Conservation (phyloP, 2,329 filamentous ascomycete genomes). For the Diplodia scrobiculata region DNA sequence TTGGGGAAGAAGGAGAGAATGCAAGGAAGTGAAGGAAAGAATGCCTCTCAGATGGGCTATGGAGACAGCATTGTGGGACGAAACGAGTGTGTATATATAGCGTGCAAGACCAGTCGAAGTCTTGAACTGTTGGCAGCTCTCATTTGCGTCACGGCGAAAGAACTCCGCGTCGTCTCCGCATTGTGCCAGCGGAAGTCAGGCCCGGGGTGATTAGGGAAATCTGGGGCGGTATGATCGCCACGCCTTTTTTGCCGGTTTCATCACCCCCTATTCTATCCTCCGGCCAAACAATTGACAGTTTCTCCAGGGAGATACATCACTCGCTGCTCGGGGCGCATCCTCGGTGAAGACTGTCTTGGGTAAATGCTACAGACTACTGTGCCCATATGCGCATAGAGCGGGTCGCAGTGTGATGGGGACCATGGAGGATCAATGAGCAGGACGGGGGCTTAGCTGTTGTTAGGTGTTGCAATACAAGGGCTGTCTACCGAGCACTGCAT, state of each 20-base stretch:
- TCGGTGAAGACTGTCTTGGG: neutral
- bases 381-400: neutral
- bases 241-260: neutral
- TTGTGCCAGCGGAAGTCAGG: slow-evolving; percentile 6
- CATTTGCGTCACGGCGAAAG: slow-evolving; percentile 19
- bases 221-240: slow-evolving; percentile 14
- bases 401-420: neutral
- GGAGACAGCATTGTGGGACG: too few relatives aligned
- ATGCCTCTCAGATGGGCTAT: neutral
- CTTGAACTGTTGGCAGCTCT: neutral
- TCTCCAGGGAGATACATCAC: neutral
- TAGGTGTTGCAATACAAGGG: too few relatives aligned
- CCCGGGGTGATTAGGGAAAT: slow-evolving; percentile 20
- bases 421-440: neutral
- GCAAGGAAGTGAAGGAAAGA: neutral
- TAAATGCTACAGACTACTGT: neutral
- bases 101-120: neutral
- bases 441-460: neutral
- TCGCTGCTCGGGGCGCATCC: neutral
- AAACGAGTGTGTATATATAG: neutral
- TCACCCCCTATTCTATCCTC: neutral
- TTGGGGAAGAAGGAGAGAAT: neutral
- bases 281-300: neutral
- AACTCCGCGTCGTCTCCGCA: slow-evolving; percentile 7
- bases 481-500: too few relatives aligned